Percentiles rank a stretch among this genome's conserved stretches.
Conservation (phyloP, 805 yeast genomes). For the Wickerhamiella sorbophila region DNA sequence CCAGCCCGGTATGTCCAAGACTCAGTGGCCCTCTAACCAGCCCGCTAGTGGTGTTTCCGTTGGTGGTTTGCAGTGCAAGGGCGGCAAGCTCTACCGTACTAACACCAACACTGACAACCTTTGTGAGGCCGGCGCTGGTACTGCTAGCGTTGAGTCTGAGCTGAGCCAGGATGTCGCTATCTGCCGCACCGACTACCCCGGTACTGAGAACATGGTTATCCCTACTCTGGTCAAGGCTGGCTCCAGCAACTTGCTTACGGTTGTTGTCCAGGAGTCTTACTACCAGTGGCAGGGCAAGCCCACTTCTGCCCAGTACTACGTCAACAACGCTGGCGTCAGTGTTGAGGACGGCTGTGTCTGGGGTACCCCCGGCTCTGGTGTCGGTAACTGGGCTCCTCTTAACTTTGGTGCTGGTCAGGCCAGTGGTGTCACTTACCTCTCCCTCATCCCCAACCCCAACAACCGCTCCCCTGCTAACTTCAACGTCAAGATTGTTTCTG, state of each 20-base stretch:
- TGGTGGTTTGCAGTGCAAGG: slow-evolving; percentile 82
- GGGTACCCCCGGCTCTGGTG: slow-evolving; percentile 65
- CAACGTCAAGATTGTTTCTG: slow-evolving; percentile 68
- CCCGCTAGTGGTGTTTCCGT: slow-evolving; percentile 81
- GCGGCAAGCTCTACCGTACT: slow-evolving; percentile 73
- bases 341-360: slow-evolving; percentile 86
- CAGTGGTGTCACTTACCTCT: slow-evolving; percentile 60
- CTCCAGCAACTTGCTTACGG: slow-evolving; percentile 48
- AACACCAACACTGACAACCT: slow-evolving; percentile 51
- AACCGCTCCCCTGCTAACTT: slow-evolving; percentile 52
- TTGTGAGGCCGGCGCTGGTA: slow-evolving; percentile 74
- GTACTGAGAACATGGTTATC: slow-evolving; percentile 95
- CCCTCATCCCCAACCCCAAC: slow-evolving; percentile 93
- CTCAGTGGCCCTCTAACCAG: slow-evolving; percentile 89
- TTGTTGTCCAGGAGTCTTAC: slow-evolving; percentile 64
- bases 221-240: slow-evolving; percentile 78
- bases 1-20: slow-evolving; percentile 97
- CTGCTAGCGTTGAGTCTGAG: slow-evolving; percentile 56
- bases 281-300: slow-evolving; percentile 66
- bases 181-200: slow-evolving; percentile 98
- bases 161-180: slow-evolving; percentile 58
- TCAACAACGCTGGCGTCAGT: slow-evolving; percentile 89
- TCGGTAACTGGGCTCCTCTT: slow-evolving; percentile 98
- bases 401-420: slow-evolving; percentile 86
- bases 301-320: slow-evolving; percentile 94